Conservation (phyloP, 768 basidiomycete genomes). For the Pisolithus marmoratus region DNA sequence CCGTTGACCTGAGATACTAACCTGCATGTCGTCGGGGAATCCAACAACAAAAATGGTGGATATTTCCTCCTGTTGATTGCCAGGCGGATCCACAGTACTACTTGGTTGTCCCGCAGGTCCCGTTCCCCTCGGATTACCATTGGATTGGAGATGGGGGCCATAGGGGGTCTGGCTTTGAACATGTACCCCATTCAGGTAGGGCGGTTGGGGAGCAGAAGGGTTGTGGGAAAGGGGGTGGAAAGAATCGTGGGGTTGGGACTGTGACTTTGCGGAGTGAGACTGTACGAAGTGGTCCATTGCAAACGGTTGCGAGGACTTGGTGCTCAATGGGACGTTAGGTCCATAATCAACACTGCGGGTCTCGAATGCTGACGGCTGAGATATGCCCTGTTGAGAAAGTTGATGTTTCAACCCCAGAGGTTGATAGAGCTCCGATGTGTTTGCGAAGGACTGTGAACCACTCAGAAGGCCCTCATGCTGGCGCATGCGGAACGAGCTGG, state of each 20-base stretch:
- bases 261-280: conserved; percentile 21
- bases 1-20: conserved; percentile 33
- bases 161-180: conserved; percentile 74
- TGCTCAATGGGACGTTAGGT: conserved; percentile 16
- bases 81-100: conserved; percentile 15
- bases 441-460: conserved; percentile 19
- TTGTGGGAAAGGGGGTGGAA: conserved; percentile 30
- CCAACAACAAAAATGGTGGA: conserved; percentile 98
- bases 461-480: conserved; percentile 25
- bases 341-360: conserved; percentile 31
- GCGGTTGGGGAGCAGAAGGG: conserved; percentile 25
- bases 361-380: conserved; percentile 19
- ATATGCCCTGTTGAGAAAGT: conserved; percentile 26
- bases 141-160: conserved; percentile 56
- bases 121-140: conserved; percentile 31
- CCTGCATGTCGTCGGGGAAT: conserved; percentile 98
- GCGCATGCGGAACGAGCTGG: conserved; percentile 32
- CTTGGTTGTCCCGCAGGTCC: conserved; percentile 26
- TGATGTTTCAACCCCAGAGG: conserved; percentile 27
- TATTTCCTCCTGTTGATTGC: conserved; percentile 69
- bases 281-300: conserved; percentile 29
- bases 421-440: conserved; percentile 22
- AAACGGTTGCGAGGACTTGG: conserved; percentile 28
- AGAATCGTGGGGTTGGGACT: conserved; percentile 23
- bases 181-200: conserved; percentile 38